Evolutionary conservation across 768 basidiomycete genomes (phyloP).

Genomic region (Tulasnella sp.): DNA sequence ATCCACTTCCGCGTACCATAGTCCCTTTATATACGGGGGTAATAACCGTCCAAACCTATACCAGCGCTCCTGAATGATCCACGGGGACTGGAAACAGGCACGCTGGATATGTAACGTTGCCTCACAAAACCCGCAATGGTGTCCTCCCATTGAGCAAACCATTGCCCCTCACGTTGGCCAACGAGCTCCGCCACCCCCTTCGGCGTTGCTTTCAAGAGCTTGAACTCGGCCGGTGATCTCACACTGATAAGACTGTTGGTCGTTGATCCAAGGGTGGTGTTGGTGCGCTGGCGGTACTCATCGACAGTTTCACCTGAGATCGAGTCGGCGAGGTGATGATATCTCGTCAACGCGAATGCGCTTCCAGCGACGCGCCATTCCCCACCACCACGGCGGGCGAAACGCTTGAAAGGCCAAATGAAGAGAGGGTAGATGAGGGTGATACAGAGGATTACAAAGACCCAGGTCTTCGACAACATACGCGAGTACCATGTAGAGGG

Average conservation of each 20-base stretch:
- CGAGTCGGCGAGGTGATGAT: conserved; percentile 16
- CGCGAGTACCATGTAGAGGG: conserved; percentile 57
- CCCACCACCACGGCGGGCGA: conserved; percentile 68
- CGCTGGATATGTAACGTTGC: conserved; percentile 18
- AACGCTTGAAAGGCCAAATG: conserved; percentile 66
- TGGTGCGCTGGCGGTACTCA: not conserved
- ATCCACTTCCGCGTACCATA: too few species aligned
- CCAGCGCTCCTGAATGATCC: not conserved
- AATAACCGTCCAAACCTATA: too few species aligned
- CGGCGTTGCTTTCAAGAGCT: conserved; percentile 24
- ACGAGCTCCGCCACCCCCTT: conserved; percentile 31
- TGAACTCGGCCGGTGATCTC: not conserved
- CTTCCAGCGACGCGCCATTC: conserved; percentile 35
- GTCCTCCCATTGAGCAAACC: conserved; percentile 69
- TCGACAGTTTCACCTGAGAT: conserved; percentile 8
- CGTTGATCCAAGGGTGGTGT: too few species aligned
- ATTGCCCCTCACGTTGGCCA: conserved; percentile 62
- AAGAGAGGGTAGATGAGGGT: conserved; percentile 59
- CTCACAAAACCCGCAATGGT: conserved; percentile 51
- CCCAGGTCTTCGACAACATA: conserved; percentile 57
- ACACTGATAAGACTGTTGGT: too few species aligned
- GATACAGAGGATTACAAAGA: conserved; percentile 57
- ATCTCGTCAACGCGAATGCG: not conserved
- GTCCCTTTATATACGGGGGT: too few species aligned
- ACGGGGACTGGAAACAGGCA: not conserved